These are phyloP conservation scores for Clathrus columnatus DNA, from an alignment of 768 basidiomycete species.

Conservation along the genomic window DNA sequence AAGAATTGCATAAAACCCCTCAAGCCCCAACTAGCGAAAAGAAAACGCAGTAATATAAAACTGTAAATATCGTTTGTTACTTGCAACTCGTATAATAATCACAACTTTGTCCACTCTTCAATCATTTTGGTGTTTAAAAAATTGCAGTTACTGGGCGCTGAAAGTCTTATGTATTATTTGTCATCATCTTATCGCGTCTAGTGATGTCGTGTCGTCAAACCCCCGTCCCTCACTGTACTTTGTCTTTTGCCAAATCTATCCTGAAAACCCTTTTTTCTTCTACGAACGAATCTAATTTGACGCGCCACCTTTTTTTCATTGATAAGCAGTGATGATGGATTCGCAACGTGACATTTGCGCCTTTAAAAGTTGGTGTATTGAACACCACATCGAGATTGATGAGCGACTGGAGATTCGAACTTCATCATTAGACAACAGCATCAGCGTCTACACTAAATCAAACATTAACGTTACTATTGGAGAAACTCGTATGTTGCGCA, in stretches of 20 bases:
- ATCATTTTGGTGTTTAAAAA: too few relatives aligned
- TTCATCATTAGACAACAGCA: background rate
- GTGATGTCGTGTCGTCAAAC: too few relatives aligned
- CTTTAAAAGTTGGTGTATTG: slow-evolving; percentile 17
- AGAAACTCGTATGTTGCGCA: slow-evolving; percentile 2
- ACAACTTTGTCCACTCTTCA: too few relatives aligned
- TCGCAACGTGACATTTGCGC: slow-evolving; percentile 1
- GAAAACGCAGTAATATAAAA: slow-evolving; percentile 1
- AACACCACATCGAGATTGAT: slow-evolving; percentile 16
- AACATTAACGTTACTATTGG: background rate
- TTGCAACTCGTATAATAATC: background rate
- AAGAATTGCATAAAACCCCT: background rate
- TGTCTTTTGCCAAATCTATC: too few relatives aligned
- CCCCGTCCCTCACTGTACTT: too few relatives aligned
- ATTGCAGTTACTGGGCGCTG: too few relatives aligned
- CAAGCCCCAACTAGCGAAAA: background rate
- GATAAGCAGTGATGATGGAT: too few relatives aligned
- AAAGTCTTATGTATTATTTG: too few relatives aligned
- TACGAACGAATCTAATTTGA: too few relatives aligned
- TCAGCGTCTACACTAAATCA: slow-evolving; percentile 3
- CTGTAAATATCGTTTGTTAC: background rate
- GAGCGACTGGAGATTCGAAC: slow-evolving; percentile 14
- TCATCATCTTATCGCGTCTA: too few relatives aligned
- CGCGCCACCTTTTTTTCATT: too few relatives aligned
- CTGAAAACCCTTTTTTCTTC: too few relatives aligned